These are phyloP conservation scores for Alternaria brassicae DNA, from an alignment of 2,329 filamentous ascomycete species.

Conservation along the genomic window DNA sequence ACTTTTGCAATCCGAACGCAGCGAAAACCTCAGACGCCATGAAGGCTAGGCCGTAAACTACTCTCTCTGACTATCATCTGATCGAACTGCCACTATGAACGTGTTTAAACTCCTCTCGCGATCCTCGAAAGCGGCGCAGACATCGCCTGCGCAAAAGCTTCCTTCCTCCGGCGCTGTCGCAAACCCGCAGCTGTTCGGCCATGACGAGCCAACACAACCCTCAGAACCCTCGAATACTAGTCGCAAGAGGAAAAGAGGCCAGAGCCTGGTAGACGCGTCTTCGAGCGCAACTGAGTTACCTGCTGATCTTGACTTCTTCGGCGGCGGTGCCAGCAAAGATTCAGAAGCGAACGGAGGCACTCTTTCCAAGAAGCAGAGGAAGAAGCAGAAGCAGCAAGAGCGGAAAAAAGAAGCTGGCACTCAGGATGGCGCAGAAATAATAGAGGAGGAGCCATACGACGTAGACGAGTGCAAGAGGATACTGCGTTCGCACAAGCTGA, in stretches of 20 bases:
- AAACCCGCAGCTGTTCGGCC: conserved; percentile 72
- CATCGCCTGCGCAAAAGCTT: conserved; percentile 55
- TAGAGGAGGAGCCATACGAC: conserved; percentile 55
- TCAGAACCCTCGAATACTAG: conserved; percentile 27
- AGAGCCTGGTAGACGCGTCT: conserved; percentile 20
- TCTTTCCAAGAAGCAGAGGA: conserved; percentile 26
- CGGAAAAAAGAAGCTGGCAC: conserved; percentile 7
- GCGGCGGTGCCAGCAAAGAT: conserved; percentile 26
- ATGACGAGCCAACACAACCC: conserved; percentile 51
- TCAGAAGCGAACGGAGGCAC: conserved; percentile 11
- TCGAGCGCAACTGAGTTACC: conserved; percentile 24
- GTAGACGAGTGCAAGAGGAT: conserved; percentile 76
- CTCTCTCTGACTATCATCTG: neutral
- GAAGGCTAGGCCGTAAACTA: neutral
- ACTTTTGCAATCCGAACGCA: conserved; percentile 24
- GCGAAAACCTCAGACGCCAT: neutral
- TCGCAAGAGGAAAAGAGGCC: conserved; percentile 55
- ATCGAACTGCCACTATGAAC: conserved; percentile 62
- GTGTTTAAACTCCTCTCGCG: conserved; percentile 76
- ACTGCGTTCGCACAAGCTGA: conserved; percentile 81
- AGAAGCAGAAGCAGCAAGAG: conserved; percentile 19
- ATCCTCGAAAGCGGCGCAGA: conserved; percentile 65
- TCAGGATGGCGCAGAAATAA: conserved; percentile 4
- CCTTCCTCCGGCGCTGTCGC: conserved; percentile 70
- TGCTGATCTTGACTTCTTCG: conserved; percentile 56